Evolutionary conservation across 2,329 filamentous ascomycete genomes (phyloP), one percentile per base, ranked within the genome.

Genomic region (Apiospora saccharicola): DNA sequence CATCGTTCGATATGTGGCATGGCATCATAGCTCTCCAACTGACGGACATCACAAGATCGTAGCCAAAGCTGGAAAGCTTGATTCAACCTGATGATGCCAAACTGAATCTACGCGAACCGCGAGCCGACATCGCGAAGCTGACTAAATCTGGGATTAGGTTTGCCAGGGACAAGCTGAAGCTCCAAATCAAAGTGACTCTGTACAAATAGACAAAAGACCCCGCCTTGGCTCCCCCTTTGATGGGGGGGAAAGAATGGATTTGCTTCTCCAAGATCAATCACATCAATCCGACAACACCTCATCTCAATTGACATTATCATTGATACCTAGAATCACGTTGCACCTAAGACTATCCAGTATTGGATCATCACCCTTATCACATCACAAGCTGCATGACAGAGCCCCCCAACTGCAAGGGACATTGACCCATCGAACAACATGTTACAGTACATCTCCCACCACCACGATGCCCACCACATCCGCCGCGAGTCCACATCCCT

Each of bases 361-460:
- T 19, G 30, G n/a, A 30, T 16, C n/a, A 26, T 24, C 22, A 30
- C 26, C 26, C 26, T 30, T 30, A 12, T 14, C 22, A 61, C 22
- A 57, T 19, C 12, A 47, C 46, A n/a, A 49, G 4, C 46, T 30
- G 49, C 49, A 53, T 53, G 49, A 53, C 22, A n/a, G 19, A 19
- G 1, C 44, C 26, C 8, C 26, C 26, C 8, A 24, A 22, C 49
- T 26, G 24, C 2, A 26, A 13, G 8, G n/a, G n/a, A 34, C 53
- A 5, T 22, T 14, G 46, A 24, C 34, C 61, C 16, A 2, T 6
- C 46, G 71, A 73, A 43, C 71, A 73, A 34, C 10, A 79, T 80
- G 78, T 74, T 80, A 67, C 74, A 78, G 69, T 68, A 76, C 68
- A 75, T 80, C 47, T 76, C 79, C 64, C 68, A 75, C n/a, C 70